These are phyloP conservation scores for Nematodospora valgi DNA, from an alignment of 805 yeast genomes.

Conservation along the genomic window DNA sequence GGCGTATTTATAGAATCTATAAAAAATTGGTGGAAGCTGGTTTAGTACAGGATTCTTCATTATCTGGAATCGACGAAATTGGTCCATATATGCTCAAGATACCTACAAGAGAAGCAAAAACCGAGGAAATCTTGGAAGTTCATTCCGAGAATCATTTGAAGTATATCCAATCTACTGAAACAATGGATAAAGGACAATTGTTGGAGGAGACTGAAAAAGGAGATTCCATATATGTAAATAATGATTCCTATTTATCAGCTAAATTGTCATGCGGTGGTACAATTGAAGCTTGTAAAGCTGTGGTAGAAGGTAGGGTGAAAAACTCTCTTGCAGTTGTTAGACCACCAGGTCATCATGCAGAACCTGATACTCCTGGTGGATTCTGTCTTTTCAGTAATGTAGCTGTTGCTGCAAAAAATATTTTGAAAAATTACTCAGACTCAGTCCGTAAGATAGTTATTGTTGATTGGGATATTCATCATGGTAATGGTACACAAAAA, in stretches of 20 bases:
- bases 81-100: constrained; percentile 87
- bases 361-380: constrained; percentile 96
- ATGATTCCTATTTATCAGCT: constrained; percentile 84
- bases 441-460: constrained; percentile 79
- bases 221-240: constrained; percentile 92
- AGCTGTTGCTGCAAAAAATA: constrained; percentile 91
- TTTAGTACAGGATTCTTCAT: constrained; percentile 70
- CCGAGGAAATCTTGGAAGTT: constrained; percentile 81
- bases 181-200: constrained; percentile 73
- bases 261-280: constrained; percentile 95
- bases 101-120: constrained; percentile 85
- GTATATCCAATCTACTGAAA: constrained; percentile 69
- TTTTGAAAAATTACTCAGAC: constrained; percentile 81
- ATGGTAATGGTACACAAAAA: constrained; percentile 97
- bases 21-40: constrained; percentile 94
- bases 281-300: constrained; percentile 94
- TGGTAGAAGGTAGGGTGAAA: constrained; percentile 86
- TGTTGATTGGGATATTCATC: constrained; percentile 98
- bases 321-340: constrained; percentile 93
- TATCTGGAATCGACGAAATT: constrained; percentile 69
- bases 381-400: constrained; percentile 95
- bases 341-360: constrained; percentile 99
- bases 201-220: constrained; percentile 84
- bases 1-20: constrained; percentile 91
- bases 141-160: constrained; percentile 80